Conservation (phyloP, 2,329 filamentous ascomycete species). For the Myotisia sp. region DNA sequence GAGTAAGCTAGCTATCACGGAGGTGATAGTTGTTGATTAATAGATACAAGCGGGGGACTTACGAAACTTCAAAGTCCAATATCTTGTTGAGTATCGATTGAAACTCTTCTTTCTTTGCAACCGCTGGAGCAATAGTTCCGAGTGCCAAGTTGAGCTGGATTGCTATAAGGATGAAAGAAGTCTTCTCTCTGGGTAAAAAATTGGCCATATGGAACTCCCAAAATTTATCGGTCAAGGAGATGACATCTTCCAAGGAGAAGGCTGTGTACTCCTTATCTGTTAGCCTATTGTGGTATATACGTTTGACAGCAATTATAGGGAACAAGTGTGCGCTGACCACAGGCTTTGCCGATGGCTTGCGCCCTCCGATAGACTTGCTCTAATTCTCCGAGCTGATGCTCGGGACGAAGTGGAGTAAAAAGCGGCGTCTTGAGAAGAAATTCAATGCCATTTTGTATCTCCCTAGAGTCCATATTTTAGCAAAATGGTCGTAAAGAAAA, state of each 20-base stretch:
- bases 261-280: slow-evolving; percentile 1
- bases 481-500: no score
- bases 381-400: background rate
- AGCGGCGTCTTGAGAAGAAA: background rate
- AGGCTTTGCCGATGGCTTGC: background rate
- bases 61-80: slow-evolving; percentile 6
- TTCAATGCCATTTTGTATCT: background rate
- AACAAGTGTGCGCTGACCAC: background rate
- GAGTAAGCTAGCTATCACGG: background rate
- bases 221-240: slow-evolving; percentile 1
- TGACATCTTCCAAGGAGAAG: slow-evolving; percentile 2
- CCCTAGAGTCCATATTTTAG: no score
- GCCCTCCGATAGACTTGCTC: slow-evolving; percentile 1
- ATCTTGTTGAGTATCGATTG: background rate
- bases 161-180: slow-evolving; percentile 3
- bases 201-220: slow-evolving; percentile 3
- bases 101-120: background rate
- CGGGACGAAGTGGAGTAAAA: background rate
- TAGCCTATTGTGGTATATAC: no score
- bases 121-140: slow-evolving; percentile 2
- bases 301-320: background rate
- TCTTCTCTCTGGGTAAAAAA: background rate
- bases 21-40: no score
- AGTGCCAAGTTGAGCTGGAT: slow-evolving; percentile 5
- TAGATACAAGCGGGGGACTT: background rate